These are phyloP conservation scores for Penicillium macrosclerotiorum DNA, from an alignment of 495 filamentous ascomycete genomes.

Conservation along the genomic window DNA sequence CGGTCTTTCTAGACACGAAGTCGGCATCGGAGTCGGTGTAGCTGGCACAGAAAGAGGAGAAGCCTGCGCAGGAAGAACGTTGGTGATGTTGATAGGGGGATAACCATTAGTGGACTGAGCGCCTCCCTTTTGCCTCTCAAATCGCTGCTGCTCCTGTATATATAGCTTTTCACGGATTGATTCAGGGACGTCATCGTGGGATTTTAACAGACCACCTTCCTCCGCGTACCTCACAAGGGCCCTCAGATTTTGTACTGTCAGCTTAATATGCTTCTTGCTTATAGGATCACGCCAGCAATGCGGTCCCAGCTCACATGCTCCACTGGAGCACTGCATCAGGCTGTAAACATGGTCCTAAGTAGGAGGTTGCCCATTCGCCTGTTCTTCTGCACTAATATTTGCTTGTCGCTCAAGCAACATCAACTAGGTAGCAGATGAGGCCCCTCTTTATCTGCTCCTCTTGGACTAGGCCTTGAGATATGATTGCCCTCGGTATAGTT, in stretches of 20 bases:
- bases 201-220: background rate
- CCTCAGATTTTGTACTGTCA: slow-evolving; percentile 1
- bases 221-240: slow-evolving; percentile 2
- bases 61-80: slow-evolving; percentile 4
- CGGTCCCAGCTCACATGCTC: slow-evolving; percentile 1
- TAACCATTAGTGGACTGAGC: background rate
- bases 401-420: slow-evolving; percentile 7
- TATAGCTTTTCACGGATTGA: slow-evolving; percentile 5
- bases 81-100: slow-evolving; percentile 6
- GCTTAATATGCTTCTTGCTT: slow-evolving; percentile 2
- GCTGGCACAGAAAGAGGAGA: slow-evolving; percentile 2
- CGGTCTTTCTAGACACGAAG: background rate
- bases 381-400: slow-evolving; percentile 3
- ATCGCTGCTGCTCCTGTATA: slow-evolving; percentile 4
- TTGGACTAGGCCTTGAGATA: background rate
- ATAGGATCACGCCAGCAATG: slow-evolving; percentile 3
- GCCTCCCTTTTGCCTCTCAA: slow-evolving; percentile 2
- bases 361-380: background rate
- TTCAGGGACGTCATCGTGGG: slow-evolving; percentile 1
- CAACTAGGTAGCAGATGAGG: slow-evolving; percentile 5
- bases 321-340: background rate
- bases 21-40: slow-evolving; percentile 1
- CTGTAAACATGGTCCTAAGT: slow-evolving; percentile 1
- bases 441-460: slow-evolving; percentile 4
- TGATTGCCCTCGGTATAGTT: slow-evolving; percentile 2